These are phyloP conservation scores for Backusella sp. DNA, from an alignment of 192 early-diverging fungal genomes.

Conservation along the genomic window DNA sequence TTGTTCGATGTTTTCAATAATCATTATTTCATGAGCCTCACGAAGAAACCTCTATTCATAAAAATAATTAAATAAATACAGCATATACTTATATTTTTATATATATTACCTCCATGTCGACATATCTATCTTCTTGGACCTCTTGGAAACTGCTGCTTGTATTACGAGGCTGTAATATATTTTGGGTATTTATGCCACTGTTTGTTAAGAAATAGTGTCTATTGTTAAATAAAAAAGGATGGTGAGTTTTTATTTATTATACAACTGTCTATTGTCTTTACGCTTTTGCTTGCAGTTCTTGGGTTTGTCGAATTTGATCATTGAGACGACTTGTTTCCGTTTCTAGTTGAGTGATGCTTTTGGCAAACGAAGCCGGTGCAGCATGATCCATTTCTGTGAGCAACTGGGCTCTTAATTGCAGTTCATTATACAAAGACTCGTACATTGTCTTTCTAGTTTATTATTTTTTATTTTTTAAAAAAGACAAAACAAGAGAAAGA, in stretches of 20 bases:
- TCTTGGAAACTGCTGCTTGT: background rate
- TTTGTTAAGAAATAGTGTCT: constrained; percentile 14
- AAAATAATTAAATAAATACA: background rate
- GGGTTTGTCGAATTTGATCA: constrained; percentile 4
- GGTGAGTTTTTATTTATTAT: background rate
- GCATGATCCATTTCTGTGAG: background rate
- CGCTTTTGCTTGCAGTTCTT: constrained; percentile 9
- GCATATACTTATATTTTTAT: background rate
- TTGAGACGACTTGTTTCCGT: background rate
- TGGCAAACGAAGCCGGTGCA: background rate
- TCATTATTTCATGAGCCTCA: constrained; percentile 4
- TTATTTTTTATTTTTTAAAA: background rate
- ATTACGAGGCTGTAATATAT: background rate
- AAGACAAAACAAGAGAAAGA: background rate
- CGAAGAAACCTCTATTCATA: background rate
- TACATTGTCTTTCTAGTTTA: background rate
- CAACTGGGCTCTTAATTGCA: background rate
- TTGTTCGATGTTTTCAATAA: constrained; percentile 3
- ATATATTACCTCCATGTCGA: background rate
- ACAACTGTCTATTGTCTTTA: background rate
- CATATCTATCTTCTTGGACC: background rate
- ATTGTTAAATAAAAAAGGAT: background rate
- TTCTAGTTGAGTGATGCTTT: background rate
- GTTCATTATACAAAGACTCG: background rate
- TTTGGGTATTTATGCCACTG: constrained; percentile 2